Evolutionary conservation across 176 grass and related monocot genomes (phyloP), one percentile per base, ranked within the genome.

Genomic region (Tuctoria greenei): DNA sequence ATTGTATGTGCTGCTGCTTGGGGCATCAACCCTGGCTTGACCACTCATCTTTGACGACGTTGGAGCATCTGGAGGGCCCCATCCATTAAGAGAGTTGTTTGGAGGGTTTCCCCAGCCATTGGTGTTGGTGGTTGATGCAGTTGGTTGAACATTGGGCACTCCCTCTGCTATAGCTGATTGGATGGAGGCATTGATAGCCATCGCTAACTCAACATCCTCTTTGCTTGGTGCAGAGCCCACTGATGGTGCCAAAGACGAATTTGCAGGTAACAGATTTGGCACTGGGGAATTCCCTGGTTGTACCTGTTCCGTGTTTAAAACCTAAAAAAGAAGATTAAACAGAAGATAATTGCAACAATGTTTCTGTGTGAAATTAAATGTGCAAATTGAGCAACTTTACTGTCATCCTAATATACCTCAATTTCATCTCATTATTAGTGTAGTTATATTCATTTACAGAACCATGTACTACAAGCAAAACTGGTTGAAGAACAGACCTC

Each of bases 161-260:
- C 95, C 91, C 84, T 95, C 95, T 37, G 76, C 92, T 61, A 95
- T 80, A 64, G 92, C 89, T 42, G 92, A 92, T 75, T 90, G 92
- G 43, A 95, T 90, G 55, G 95, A 95, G 45, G 92, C 95, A 86
- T 85, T 95, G 66, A 99, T 99, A 56, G 95, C 92, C 84, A 99
- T 99, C 1, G 52, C 85, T 66, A 99, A 79, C 41, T 92, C 89
- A 61, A 81, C 76, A 79, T 99, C 96, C 84, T 95, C 96, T 34
- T 69, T 86, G 17, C 62, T 90, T 43, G 69, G 74, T 65, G 44
- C 61, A 31, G 86, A 71, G 73, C 13, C 15, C 38, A 10, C 85
- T 82, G 79, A 68, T 81, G 84, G 45, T 51, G 69, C 54, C 3
- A 43, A 67, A 59, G 88, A 82, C 26, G 73, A 52, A 44, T 65